Conservation (phyloP, 2,329 filamentous ascomycete genomes). For the Ceratocystis albifundus region DNA sequence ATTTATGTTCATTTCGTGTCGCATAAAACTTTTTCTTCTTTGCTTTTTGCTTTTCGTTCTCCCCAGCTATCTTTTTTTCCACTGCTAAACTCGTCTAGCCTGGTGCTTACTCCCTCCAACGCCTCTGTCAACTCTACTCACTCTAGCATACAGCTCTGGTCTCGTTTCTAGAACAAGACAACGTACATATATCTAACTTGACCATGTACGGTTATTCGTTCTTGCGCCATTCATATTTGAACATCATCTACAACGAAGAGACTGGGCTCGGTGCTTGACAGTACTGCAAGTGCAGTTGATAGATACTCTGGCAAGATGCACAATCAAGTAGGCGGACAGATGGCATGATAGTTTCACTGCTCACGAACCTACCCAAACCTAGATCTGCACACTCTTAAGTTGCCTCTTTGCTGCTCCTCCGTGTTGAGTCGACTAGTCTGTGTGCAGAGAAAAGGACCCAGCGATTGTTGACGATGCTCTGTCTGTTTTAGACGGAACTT, state of each 20-base stretch:
- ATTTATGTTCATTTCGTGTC: conserved; percentile 5
- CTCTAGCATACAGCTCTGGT: neutral
- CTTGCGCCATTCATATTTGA: neutral
- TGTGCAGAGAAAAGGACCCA: conserved; percentile 67
- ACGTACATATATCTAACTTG: neutral
- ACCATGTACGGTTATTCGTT: neutral
- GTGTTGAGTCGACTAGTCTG: conserved; percentile 93
- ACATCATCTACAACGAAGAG: neutral
- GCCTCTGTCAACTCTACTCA: neutral
- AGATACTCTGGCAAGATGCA: neutral
- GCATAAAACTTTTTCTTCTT: conserved; percentile 8
- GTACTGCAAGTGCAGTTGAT: conserved; percentile 6
- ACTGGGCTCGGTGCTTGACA: neutral
- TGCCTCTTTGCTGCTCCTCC: conserved; percentile 65
- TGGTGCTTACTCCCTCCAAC: neutral
- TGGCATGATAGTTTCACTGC: too few relatives aligned
- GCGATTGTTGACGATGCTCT: conserved; percentile 32
- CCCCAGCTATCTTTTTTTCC: neutral
- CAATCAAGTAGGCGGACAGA: neutral
- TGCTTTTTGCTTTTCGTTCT: neutral
- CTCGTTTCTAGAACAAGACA: neutral
- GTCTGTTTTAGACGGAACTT: conserved; percentile 41
- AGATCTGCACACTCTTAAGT: conserved; percentile 86
- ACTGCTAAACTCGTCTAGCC: neutral
- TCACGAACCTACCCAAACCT: neutral